A percentile compares a stretch with the other conserved stretches of the same genome.
phyloP scores from a whole-genome alignment of 306 rosid genomes.

The Prunus davidiana region DNA sequence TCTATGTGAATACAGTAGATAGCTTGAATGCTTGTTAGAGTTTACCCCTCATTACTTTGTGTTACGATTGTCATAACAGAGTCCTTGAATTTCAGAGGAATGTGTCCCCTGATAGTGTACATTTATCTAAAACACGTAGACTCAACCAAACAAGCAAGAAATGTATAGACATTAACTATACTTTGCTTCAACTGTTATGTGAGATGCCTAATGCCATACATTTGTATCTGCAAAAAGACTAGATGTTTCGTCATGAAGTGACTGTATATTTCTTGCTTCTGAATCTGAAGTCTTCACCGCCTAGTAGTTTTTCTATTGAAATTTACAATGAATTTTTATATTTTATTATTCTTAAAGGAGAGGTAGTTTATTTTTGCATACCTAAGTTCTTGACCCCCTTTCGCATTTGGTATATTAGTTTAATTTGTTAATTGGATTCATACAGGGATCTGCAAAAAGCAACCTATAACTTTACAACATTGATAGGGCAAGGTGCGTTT shows the following conservation, averaged over 20 bases:
- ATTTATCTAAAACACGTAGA: neutral
- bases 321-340: neutral
- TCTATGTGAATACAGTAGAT: neutral
- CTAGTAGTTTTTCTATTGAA: neutral
- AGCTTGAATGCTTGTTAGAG: neutral
- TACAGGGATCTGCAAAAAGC: conserved; percentile 95
- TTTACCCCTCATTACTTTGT: neutral
- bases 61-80: neutral
- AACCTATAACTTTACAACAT: conserved; percentile 86
- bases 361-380: neutral
- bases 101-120: neutral
- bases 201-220: neutral
- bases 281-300: neutral
- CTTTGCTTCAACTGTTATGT: neutral
- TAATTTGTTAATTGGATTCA: conserved; percentile 2
- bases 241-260: neutral
- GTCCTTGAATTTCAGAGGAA: neutral
- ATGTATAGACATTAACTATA: neutral
- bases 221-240: neutral
- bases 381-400: conserved; percentile 5
- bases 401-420: neutral
- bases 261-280: neutral
- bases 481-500: conserved; percentile 95
- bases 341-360: neutral
- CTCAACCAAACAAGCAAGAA: neutral